Base-by-base conservation (phyloP, 2,329 filamentous ascomycete species). In the Epichloe sylvatica region DNA sequence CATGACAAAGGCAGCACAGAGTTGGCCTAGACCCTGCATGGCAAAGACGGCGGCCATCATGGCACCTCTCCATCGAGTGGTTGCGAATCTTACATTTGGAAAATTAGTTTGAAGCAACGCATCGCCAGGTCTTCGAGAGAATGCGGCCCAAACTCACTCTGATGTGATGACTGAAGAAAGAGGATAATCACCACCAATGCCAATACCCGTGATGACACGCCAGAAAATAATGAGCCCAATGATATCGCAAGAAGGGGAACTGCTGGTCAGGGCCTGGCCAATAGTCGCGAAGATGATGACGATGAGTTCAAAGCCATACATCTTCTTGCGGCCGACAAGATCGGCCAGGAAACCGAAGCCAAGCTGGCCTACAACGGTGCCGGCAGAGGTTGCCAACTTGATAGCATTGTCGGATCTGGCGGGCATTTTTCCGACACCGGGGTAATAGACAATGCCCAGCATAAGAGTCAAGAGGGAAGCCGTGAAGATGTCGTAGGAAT, bases 21-120 rank as follows among this genome's bases (percentile, higher is more conserved):
- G 80, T 66, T 92, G 86, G 19, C 87, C 86, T 47, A 92, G 76
- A 55, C 86, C 86, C 64, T 94, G 86, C 84, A 90, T 91, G 56
- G 86, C 84, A 60, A 92, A 92, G 49, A 92, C 86, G 15, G 84
- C 75, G 35, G 80, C 84, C 82, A 94, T 90, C 83, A 92, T 92
- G 55, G 85, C 85, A 56, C 86, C 86, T 65, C 86, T 73, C 81
- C 85, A 90, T 66, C 84, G 88, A 48, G 86, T 91, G 4, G 84
- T 90, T 11, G 86, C 85, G 60, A 92, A 67, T 49, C 65, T 67
- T 30, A 4, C 5, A 19, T 21, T 15, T 5, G 21, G 15, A 33
- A 19, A 7, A 25, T 48, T 35, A 44, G 34, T 34, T 19, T 34
- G 15, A 12, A 9, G 8, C 5, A 34, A 11, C 6, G 36, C 33